Evolutionary conservation across 31 red algal species (phyloP), one percentile per base, ranked within the genome.

Genomic region (Endocladia muricata): DNA sequence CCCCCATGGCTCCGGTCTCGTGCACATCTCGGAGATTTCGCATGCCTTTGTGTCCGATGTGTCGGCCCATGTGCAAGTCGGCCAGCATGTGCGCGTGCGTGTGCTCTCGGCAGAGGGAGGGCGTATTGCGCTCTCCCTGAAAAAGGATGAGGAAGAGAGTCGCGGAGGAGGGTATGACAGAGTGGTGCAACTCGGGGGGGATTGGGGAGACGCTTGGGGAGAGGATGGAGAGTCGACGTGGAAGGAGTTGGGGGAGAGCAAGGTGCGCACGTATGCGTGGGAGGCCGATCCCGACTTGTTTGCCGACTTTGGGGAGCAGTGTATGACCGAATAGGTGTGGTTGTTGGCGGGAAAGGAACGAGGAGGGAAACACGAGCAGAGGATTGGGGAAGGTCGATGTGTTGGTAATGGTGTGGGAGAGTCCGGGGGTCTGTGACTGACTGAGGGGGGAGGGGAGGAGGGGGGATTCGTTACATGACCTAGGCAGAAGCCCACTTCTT

Each of bases 1-100:
- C 37, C 60, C 25, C 26, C 41, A 75, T 51, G 54, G 51, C 31
- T 34, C 28, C 32, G 89, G 81, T 7, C 71, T 93, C 7, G 68
- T 93, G 36, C 89, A 93, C 49, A 86, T 93, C 43, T 86, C 89
- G 35, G 37, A 93, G 58, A 70, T 93, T 40, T 76, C 89, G 4
- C 69, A 93, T 34, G 32, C 67, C 21, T 83, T 63, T 57, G 76
- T 93, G 58, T 25, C 52, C 26, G 55, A 85, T 29, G 54, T 93
- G 15, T 62, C 59, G 17, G 66, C 66, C 2, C 54, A 78, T 47
- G 19, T 93, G n/a, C 19, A 58, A 32, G 61, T 82, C 43, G 82
- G 82, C 17, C 55, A 86, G 26, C 1, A 44, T 32, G 77, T 93
- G 11, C 34, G 44, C 67, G 89, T 83, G 47, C 74, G 82, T 34